Conservation (phyloP, 495 filamentous ascomycete genomes). For the Penicillium coprophilum region DNA sequence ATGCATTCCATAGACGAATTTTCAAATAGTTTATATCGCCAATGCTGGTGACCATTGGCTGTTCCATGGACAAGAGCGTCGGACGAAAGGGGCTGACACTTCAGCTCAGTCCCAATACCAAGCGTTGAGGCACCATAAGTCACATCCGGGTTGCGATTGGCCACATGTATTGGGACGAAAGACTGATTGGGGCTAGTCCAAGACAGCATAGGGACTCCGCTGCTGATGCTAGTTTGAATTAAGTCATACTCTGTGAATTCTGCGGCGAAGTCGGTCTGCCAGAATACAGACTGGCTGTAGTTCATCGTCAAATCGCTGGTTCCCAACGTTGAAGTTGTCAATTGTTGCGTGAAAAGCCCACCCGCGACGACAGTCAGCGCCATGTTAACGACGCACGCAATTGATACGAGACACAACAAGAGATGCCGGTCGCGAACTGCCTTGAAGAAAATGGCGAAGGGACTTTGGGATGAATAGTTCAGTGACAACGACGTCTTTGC, state of each 20-base stretch:
- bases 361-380: constrained; percentile 38
- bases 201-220: constrained; percentile 37
- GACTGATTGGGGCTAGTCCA: constrained; percentile 41
- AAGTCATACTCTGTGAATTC: constrained; percentile 45
- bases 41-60: constrained; percentile 22
- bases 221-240: constrained; percentile 44
- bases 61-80: constrained; percentile 18
- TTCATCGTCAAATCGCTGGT: constrained; percentile 31
- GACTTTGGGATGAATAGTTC: constrained; percentile 43
- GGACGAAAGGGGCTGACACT: constrained; percentile 29
- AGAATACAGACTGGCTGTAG: constrained; percentile 38
- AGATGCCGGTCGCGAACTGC: constrained; percentile 33
- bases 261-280: constrained; percentile 36
- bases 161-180: constrained; percentile 35
- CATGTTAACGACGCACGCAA: constrained; percentile 40
- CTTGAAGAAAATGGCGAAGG: constrained; percentile 36
- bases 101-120: constrained; percentile 33
- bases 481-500: constrained; percentile 34
- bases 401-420: constrained; percentile 34
- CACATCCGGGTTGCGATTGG: constrained; percentile 25
- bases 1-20: constrained; percentile 29
- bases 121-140: constrained; percentile 35
- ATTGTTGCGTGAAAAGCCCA: constrained; percentile 40
- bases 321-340: constrained; percentile 30
- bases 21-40: constrained; percentile 32